Percentiles rank a stretch among this genome's conserved stretches.
These are phyloP conservation scores for Pyrenophora seminiperda DNA, from an alignment of 2,329 filamentous ascomycete genomes.

Conservation along the genomic window DNA sequence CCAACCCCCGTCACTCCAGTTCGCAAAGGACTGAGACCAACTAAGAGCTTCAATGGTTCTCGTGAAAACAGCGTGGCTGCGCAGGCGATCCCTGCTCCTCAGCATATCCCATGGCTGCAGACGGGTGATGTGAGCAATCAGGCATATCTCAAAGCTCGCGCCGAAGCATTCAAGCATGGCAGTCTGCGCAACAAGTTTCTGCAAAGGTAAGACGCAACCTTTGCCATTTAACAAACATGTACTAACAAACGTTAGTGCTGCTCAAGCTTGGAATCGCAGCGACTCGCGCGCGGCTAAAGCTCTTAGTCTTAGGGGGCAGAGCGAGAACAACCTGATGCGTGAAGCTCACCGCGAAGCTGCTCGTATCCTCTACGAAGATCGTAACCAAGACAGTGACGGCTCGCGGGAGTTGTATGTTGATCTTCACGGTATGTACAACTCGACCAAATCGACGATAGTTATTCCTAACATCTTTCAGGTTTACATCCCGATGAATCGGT, in stretches of 20 bases:
- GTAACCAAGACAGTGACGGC: constrained; percentile 70
- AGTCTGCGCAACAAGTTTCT: constrained; percentile 96
- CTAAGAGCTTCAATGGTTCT: constrained; percentile 68
- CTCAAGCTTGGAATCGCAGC: constrained; percentile 98
- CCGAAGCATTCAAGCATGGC: constrained; percentile 96
- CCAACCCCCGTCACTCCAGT: constrained; percentile 66
- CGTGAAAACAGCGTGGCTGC: constrained; percentile 81
- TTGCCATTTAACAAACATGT: not conserved
- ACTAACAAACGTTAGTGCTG: constrained; percentile 66
- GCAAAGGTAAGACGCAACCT: constrained; percentile 68
- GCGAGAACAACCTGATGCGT: constrained; percentile 95
- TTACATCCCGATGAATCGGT: constrained; percentile 98
- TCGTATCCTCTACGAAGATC: constrained; percentile 87
- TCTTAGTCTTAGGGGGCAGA: constrained; percentile 89
- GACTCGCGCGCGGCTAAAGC: constrained; percentile 96
- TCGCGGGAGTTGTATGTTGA: constrained; percentile 86
- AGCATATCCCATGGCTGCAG: constrained; percentile 95
- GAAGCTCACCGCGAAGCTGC: constrained; percentile 96
- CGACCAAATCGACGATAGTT: not conserved
- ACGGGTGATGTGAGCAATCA: constrained; percentile 90
- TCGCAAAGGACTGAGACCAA: constrained; percentile 65
- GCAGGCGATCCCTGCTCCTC: constrained; percentile 82
- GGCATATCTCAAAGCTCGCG: constrained; percentile 90
- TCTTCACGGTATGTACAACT: constrained; percentile 66
- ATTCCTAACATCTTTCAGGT: constrained; percentile 49